These are phyloP conservation scores for Citrus medica DNA, from an alignment of 345 rosid genomes.

Conservation along the genomic window DNA sequence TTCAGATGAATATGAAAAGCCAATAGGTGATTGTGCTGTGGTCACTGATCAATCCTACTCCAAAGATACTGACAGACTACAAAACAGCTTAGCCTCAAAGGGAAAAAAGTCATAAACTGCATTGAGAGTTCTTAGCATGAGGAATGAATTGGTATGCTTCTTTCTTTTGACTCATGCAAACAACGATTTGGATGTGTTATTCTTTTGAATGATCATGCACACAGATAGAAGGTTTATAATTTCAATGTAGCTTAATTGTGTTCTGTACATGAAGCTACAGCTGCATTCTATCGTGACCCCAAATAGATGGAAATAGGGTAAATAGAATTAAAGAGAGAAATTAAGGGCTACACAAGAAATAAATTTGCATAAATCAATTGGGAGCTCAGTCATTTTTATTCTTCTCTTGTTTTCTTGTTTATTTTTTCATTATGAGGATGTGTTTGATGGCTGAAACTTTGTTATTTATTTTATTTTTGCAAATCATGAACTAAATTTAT, in stretches of 20 bases:
- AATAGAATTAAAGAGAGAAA: no score
- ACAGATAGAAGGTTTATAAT: neutral
- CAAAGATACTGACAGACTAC: constrained; percentile 35
- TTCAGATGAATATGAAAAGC: constrained; percentile 13
- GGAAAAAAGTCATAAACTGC: constrained; percentile 48
- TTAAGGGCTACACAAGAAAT: no score
- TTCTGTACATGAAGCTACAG: no score
- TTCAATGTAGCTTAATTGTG: no score
- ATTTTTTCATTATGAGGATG: no score
- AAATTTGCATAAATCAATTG: no score
- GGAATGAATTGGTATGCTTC: constrained; percentile 58
- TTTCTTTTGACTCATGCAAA: constrained; percentile 10
- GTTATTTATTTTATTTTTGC: no score
- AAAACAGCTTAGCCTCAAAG: constrained; percentile 33
- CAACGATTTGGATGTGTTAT: neutral
- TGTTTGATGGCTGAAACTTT: no score
- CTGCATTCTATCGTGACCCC: neutral
- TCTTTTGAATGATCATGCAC: neutral
- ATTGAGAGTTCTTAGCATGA: constrained; percentile 41
- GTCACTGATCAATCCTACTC: constrained; percentile 24
- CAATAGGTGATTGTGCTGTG: constrained; percentile 10
- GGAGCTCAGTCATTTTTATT: no score
- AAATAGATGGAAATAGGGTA: neutral
- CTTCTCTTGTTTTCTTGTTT: no score
- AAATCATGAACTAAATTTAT: no score